Conservation (phyloP, 495 filamentous ascomycete species). For the Thermothielavioides terrestris region DNA sequence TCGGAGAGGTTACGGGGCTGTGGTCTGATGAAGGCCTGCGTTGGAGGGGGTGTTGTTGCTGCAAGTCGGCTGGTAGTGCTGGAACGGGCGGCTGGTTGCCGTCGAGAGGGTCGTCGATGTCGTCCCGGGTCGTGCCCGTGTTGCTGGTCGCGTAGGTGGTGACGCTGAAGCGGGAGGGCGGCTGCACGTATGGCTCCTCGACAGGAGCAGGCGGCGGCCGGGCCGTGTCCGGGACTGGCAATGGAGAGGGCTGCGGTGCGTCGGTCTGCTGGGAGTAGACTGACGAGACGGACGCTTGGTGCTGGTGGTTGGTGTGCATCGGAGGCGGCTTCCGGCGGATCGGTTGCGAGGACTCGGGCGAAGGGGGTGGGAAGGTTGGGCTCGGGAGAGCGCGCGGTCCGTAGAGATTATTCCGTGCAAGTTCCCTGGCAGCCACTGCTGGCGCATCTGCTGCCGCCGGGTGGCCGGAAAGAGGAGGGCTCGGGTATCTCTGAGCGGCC, state of each 20-base stretch:
- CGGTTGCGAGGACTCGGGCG: conserved; percentile 24
- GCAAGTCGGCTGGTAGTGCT: conserved; percentile 15
- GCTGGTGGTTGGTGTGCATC: conserved; percentile 19
- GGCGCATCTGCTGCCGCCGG: conserved; percentile 18
- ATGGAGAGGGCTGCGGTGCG: conserved; percentile 12
- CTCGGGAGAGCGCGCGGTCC: conserved; percentile 10
- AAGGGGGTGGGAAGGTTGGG: conserved; percentile 6
- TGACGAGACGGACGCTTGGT: conserved; percentile 30
- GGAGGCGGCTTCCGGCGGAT: conserved; percentile 36
- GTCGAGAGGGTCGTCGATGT: conserved; percentile 31
- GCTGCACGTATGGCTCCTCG: conserved; percentile 38
- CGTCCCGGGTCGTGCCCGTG: conserved; percentile 49
- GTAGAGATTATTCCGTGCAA: conserved; percentile 14
- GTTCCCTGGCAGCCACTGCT: conserved; percentile 19
- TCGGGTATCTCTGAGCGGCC: conserved; percentile 25
- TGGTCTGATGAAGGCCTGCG: conserved; percentile 13
- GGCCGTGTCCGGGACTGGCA: conserved; percentile 19
- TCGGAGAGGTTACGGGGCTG: conserved; percentile 22
- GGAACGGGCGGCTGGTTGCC: conserved; percentile 29
- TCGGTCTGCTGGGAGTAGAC: conserved; percentile 29
- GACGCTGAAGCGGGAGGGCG: conserved; percentile 62
- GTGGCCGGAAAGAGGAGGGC: conserved; percentile 28
- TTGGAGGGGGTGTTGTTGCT: conserved; percentile 7
- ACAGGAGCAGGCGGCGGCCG: conserved; percentile 10
- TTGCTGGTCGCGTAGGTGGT: conserved; percentile 59